phyloP scores from a whole-genome alignment of 2,329 filamentous ascomycete species.

The Talaromyces albobiverticillius region DNA sequence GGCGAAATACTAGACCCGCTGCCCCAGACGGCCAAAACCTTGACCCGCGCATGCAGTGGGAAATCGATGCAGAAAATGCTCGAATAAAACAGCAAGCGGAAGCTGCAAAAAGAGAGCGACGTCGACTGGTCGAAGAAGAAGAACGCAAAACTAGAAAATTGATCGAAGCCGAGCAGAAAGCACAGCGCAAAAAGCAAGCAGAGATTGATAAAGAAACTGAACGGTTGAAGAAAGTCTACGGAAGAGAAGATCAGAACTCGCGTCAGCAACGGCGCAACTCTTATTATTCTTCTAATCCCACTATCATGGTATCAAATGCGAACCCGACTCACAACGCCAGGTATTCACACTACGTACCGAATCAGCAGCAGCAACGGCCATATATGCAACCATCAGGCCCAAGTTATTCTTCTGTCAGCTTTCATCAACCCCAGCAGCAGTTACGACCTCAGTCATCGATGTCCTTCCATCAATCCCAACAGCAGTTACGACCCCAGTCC shows the following conservation, averaged over 20 bases:
- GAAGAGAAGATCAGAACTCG: conserved; percentile 39
- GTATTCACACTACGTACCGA: conserved; percentile 17
- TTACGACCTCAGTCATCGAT: conserved; percentile 18
- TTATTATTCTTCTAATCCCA: conserved; percentile 9
- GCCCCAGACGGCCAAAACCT: conserved; percentile 29
- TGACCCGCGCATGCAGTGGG: conserved; percentile 54
- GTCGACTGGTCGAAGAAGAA: conserved; percentile 50
- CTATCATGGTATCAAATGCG: conserved; percentile 7
- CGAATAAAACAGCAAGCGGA: conserved; percentile 43
- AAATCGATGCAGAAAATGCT: conserved; percentile 50
- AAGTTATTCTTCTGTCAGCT: conserved; percentile 8
- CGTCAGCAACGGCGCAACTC: conserved; percentile 18
- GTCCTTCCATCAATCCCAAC: conserved; percentile 13
- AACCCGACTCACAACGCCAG: conserved; percentile 8
- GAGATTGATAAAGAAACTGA: conserved; percentile 75
- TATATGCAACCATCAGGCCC: conserved; percentile 6
- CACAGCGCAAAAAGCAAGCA: conserved; percentile 49
- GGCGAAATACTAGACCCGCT: conserved; percentile 19
- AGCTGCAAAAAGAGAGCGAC: conserved; percentile 40
- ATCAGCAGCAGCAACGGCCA: conserved; percentile 19
- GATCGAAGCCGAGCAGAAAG: conserved; percentile 53
- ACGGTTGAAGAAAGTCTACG: conserved; percentile 61
- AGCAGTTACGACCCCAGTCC: conserved; percentile 20
- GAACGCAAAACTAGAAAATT: conserved; percentile 52
- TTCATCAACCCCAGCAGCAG: conserved; percentile 17